Base-by-base conservation (phyloP, 139 green algal species). In the Dunaliella sp. region DNA sequence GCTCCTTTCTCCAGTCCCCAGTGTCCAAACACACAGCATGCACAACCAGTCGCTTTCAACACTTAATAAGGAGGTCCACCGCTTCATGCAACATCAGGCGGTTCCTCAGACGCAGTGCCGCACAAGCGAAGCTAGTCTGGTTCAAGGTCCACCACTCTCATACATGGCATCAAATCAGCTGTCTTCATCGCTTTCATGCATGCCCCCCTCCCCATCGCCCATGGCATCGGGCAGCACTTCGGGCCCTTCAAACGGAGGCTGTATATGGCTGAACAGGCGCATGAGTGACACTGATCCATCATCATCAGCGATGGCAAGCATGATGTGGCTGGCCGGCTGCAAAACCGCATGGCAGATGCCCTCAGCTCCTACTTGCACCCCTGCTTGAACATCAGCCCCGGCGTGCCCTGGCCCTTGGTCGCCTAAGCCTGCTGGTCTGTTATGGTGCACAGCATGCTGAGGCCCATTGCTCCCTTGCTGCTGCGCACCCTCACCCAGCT, bases 301-400 rank as follows among this genome's bases (percentile, higher is more conserved):
- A n/a, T 89, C 89, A n/a, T 92, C 89, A 0, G 88, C 87, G 2
- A 88, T 90, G 0, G 82, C 89, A 2, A 92, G 82, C 35, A 90
- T 36, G 12, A 90, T 83, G 79, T 90, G 86, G 35, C 74, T 30
- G 30, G 81, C 35, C 36, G 31, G 35, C 59, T 75, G 83, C 65
- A 72, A 32, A 21, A 12, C 31, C 83, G 3, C 33, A 31, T 80
- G 83, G 7, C 34, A 36, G 74, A 16, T 36, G 1, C 80, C 80
- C 7, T 7, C 2, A 7, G 3, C 37, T 1, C 36, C 21, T 16
- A 22, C 37, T 34, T 26, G 26, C 80, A 34, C n/a, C 3, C 33
- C 12, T 31, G 75, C 28, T 80, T 24, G 21, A 34, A n/a, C 75
- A 36, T 24, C 75, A 34, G 25, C 30, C 48, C 48, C 48, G 48